Base-by-base conservation (phyloP, 306 rosid genomes). In the Myrica gale region DNA sequence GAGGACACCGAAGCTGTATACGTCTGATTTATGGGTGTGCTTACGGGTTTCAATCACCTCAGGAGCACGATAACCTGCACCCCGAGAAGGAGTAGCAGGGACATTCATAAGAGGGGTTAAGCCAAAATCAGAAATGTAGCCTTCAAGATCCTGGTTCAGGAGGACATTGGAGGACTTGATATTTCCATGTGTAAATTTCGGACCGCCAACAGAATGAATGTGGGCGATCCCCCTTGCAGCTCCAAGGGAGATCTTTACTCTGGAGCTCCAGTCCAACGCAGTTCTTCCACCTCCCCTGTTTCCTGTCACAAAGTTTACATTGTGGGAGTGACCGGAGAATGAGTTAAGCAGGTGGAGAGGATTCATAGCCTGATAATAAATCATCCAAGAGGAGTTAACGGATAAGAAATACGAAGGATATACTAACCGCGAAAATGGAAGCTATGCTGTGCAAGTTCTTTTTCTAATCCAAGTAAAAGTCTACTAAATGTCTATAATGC, bases 21-120 rank as follows among this genome's bases (percentile, higher is more conserved):
- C 98, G 72, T 93, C 98, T 11, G 98, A 91, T 80, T 93, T 93
- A 81, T 93, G 97, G 16, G 97, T 79, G 83, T 91, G 96, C 75
- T 91, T 93, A 17, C 98, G 97, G 5, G 87, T 82, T 82, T 93
- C 98, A 50, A 93, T 85, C 78, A 90, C 97, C 83, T 93, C 98
- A 0, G 98, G 98, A 9, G 98, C 98, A 1, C 98, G 98, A 74
- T 93, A 93, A 45, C 97, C 98, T 45, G 90, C 98, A 68, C 91
- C 84, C 76, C 96, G 89, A 78, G 94, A 89, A 78, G 97, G 84
- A 70, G 89, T 78, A 65, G 88, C 88, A 19, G 95, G 92, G 71
- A 84, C 80, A 69, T 89, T 91, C 98, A 91, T 93, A 41, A 93
- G 96, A 15, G 96, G 90, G 20, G 96, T 75, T 56, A 93, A 80